Evolutionary conservation across 2,329 filamentous ascomycete species (phyloP).

Genomic region (Bipolaris zeicola): DNA sequence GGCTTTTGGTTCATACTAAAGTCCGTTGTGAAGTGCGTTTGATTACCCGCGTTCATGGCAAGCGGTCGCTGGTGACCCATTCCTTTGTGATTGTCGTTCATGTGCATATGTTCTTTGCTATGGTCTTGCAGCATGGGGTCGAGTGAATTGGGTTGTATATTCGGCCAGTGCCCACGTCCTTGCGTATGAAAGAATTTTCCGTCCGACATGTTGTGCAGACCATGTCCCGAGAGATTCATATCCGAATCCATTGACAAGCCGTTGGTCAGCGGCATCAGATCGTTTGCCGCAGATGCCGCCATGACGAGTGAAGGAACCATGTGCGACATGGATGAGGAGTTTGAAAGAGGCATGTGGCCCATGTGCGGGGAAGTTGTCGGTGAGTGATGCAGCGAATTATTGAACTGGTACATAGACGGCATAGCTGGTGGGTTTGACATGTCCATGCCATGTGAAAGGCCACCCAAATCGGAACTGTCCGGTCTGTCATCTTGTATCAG

Average conservation of each 20-base stretch:
- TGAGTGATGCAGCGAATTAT: conserved; percentile 45
- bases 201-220: conserved; percentile 38
- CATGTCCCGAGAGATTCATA: conserved; percentile 34
- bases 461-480: conserved; percentile 33
- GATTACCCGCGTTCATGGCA: conserved; percentile 45
- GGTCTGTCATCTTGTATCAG: conserved; percentile 46
- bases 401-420: conserved; percentile 48
- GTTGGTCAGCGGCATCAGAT: conserved; percentile 46
- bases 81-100: conserved; percentile 31
- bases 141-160: conserved; percentile 35
- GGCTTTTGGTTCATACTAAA: conserved; percentile 50
- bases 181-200: conserved; percentile 42
- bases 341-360: conserved; percentile 37
- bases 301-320: conserved; percentile 49
- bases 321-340: conserved; percentile 38
- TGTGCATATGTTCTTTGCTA: conserved; percentile 31
- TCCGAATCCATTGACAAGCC: conserved; percentile 45
- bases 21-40: conserved; percentile 47
- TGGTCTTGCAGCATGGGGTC: conserved; percentile 47
- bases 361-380: conserved; percentile 45
- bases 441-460: conserved; percentile 39
- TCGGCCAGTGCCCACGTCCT: conserved; percentile 40
- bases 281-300: conserved; percentile 49
- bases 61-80: conserved; percentile 44
- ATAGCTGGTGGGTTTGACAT: conserved; percentile 42